Percentiles rank a stretch among this genome's conserved stretches.
Conservation (phyloP, 345 rosid genomes). For the Pugionium cornutum region DNA sequence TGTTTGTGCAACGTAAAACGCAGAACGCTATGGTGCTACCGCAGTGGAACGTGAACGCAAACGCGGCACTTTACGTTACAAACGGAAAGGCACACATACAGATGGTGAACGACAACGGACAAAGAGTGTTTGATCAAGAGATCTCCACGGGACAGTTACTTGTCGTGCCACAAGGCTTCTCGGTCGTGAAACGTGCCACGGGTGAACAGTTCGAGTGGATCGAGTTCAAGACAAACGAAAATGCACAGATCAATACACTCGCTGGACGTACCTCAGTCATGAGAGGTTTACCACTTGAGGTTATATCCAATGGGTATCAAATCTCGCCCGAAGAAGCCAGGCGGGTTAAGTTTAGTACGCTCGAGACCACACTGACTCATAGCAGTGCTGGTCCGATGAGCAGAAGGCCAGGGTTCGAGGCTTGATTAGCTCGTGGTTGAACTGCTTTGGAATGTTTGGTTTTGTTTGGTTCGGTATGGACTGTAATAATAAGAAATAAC, state of each 20-base stretch:
- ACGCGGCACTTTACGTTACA: slow-evolving; percentile 57
- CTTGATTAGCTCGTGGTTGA: slow-evolving; percentile 16
- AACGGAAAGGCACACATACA: slow-evolving; percentile 56
- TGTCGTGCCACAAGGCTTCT: slow-evolving; percentile 63
- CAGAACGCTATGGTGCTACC: slow-evolving; percentile 48
- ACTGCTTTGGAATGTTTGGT: slow-evolving; percentile 7
- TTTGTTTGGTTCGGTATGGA: slow-evolving; percentile 7
- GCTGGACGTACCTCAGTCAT: slow-evolving; percentile 40
- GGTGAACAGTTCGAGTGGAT: slow-evolving; percentile 58
- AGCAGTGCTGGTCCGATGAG: slow-evolving; percentile 32
- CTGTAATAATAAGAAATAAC: slow-evolving; percentile 22
- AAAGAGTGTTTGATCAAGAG: slow-evolving; percentile 54
- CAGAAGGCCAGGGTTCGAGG: slow-evolving; percentile 23
- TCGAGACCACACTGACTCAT: slow-evolving; percentile 36
- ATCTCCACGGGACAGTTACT: slow-evolving; percentile 55
- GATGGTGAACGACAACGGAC: slow-evolving; percentile 62
- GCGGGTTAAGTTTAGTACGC: slow-evolving; percentile 32
- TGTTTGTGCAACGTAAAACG: neutral
- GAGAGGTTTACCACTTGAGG: slow-evolving; percentile 35
- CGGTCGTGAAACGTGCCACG: slow-evolving; percentile 50
- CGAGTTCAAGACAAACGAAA: slow-evolving; percentile 12
- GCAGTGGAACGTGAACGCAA: slow-evolving; percentile 64
- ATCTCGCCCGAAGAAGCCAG: slow-evolving; percentile 35
- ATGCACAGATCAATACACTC: slow-evolving; percentile 34
- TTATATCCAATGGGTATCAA: slow-evolving; percentile 29